These are phyloP conservation scores for Brachypodium distachyon DNA, from an alignment of 202 grass and related monocot genomes.

Conservation along the genomic window DNA sequence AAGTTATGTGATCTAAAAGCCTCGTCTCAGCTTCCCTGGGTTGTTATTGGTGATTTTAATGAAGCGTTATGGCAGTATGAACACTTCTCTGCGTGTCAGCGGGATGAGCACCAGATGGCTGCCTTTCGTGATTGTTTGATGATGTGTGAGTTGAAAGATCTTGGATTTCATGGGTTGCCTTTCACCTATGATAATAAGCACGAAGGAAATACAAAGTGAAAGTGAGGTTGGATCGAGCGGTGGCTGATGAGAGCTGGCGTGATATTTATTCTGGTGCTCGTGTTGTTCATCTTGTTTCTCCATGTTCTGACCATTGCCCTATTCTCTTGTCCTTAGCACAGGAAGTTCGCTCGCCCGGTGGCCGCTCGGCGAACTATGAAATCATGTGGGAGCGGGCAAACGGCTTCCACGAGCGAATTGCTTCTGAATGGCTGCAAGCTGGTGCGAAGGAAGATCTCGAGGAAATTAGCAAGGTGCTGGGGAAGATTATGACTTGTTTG, in stretches of 20 bases:
- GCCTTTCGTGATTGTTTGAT: neutral
- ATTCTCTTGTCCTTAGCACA: neutral
- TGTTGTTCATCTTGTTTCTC: neutral
- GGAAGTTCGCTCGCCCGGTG: too few relatives aligned
- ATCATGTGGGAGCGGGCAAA: too few relatives aligned
- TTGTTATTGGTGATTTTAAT: neutral
- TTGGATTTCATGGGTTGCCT: neutral
- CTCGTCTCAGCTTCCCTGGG: neutral
- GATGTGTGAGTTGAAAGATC: neutral
- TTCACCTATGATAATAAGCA: neutral
- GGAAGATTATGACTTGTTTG: neutral
- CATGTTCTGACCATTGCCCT: neutral
- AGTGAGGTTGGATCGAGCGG: neutral
- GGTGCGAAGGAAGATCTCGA: too few relatives aligned
- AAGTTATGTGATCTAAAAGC: neutral
- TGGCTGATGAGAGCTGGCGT: neutral
- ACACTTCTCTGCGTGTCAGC: neutral
- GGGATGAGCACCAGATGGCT: neutral
- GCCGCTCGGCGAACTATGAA: too few relatives aligned
- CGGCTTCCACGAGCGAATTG: too few relatives aligned
- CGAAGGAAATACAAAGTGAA: neutral
- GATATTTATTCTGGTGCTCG: neutral
- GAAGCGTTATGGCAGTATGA: neutral
- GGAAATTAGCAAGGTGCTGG: neutral
- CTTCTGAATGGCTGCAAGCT: too few relatives aligned